Base-by-base conservation (phyloP, 306 rosid genomes). In the Cicer arietinum region DNA sequence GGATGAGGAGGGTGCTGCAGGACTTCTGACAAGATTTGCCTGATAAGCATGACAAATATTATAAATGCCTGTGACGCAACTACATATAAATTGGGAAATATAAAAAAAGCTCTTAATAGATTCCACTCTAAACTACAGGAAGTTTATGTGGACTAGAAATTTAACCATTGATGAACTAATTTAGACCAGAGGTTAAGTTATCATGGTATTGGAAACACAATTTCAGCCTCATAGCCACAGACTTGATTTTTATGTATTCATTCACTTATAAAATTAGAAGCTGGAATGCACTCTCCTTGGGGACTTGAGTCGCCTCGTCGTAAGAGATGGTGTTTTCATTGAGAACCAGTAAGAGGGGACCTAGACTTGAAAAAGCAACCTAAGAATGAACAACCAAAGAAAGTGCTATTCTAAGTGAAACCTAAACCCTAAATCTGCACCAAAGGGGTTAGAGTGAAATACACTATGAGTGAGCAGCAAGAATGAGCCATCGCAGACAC, bases 1-100 rank as follows among this genome's bases (percentile, higher is more conserved):
- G 20, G 91, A 76, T 41, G 96, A 81, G 65, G 90, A 64, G 22
- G 99, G 89, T 58, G 84, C 81, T 45, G 54, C 71, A 44, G 90
- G 74, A 78, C 86, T 77, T 86, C 83, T 86, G 69, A 79, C 53
- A 78, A 89, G 84, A 81, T 85, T 90, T 84, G 81, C 91, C 99
- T 92, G 89, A 75, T 45, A 65, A 88, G 68, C 62, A 83, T 77
- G 68, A 50, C 77, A 83, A 62, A 71, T 59, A 63, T 17, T 18
- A 42, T 22, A 40, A 7, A 63, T 13, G 7, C 60, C 53, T 59
- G 48, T 12, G 8, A 64, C 5, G 11, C 20, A 43, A 45, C 25
- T 48, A 39, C 48, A 46, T 18, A 64, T 20, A 51, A 67, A 68
- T 63, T 44, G 57, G 67, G 50, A 9, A 77, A 18, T 43, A 30